These are phyloP conservation scores for Mycena olivaceomarginata DNA, from an alignment of 768 basidiomycete species.

Conservation along the genomic window DNA sequence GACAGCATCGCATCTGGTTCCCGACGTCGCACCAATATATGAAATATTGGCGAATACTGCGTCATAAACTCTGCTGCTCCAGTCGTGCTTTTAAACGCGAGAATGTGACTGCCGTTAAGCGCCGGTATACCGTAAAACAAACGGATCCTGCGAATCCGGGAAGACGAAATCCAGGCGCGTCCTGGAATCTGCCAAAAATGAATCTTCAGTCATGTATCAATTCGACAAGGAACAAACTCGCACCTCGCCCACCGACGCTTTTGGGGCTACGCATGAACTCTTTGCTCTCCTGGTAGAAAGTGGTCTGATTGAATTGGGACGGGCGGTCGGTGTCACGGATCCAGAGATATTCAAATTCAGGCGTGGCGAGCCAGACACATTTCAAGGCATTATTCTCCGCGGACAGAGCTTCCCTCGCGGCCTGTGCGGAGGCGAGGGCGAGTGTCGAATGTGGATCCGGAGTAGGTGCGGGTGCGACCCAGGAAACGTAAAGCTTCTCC, in stretches of 20 bases:
- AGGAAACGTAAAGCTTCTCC: conserved; percentile 6
- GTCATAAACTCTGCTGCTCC: neutral
- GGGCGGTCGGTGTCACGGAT: neutral
- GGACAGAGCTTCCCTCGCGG: neutral
- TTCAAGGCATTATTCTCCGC: neutral
- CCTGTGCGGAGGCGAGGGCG: neutral
- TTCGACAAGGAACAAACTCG: neutral
- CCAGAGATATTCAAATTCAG: conserved; percentile 9
- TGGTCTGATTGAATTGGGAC: no score
- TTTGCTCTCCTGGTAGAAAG: no score
- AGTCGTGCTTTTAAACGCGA: no score
- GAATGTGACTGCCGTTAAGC: neutral
- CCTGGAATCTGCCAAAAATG: neutral
- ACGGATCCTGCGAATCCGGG: neutral
- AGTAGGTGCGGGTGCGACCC: neutral
- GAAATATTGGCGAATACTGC: no score
- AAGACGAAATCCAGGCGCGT: neutral
- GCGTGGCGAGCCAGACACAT: conserved; percentile 7
- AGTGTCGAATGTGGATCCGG: neutral
- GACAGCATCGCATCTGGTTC: no score
- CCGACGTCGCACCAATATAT: no score
- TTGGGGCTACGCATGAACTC: neutral
- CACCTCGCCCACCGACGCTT: neutral
- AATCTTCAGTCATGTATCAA: neutral
- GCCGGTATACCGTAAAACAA: neutral